These are phyloP conservation scores for Crithidia acanthocephali DNA, from an alignment of 208 protist genomes.

Conservation along the genomic window DNA sequence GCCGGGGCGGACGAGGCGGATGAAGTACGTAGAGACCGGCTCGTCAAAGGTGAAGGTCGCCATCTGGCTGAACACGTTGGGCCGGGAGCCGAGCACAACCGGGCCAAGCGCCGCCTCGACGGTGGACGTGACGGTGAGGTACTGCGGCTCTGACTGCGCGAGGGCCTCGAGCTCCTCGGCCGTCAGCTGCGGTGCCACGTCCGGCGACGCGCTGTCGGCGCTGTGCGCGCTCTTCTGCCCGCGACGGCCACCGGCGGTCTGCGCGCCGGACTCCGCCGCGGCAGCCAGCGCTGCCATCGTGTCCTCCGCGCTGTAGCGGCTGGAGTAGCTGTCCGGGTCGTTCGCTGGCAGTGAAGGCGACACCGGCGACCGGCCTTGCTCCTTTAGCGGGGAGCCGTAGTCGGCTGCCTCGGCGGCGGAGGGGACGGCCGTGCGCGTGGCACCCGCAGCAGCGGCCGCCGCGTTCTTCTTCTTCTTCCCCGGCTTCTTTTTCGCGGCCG, in stretches of 20 bases:
- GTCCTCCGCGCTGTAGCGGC: slow-evolving; percentile 18
- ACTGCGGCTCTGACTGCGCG: slow-evolving; percentile 48
- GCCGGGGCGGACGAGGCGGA: slow-evolving; percentile 53
- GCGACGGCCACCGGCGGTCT: slow-evolving; percentile 19
- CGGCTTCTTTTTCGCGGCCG: slow-evolving; percentile 18
- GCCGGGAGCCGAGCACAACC: slow-evolving; percentile 53
- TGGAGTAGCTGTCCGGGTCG: slow-evolving; percentile 16
- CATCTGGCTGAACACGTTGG: slow-evolving; percentile 67
- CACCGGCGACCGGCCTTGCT: background rate
- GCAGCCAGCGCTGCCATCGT: slow-evolving; percentile 22
- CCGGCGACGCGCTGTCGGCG: background rate
- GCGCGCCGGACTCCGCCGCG: slow-evolving; percentile 27
- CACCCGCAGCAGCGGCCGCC: background rate
- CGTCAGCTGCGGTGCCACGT: slow-evolving; percentile 12
- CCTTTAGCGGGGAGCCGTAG: slow-evolving; percentile 14
- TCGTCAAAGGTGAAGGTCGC: slow-evolving; percentile 36
- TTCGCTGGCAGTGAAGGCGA: background rate
- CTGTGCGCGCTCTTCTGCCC: background rate
- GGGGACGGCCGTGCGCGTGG: background rate
- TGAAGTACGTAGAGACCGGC: slow-evolving; percentile 61
- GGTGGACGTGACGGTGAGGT: slow-evolving; percentile 56
- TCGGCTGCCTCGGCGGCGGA: background rate
- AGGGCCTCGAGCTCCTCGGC: slow-evolving; percentile 17
- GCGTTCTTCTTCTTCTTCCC: slow-evolving; percentile 24
- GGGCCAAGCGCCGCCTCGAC: slow-evolving; percentile 69